A percentile compares a stretch with the other conserved stretches of the same genome.
phyloP scores from a whole-genome alignment of 2,329 filamentous ascomycete genomes.

The Nectriaceae sp. region DNA sequence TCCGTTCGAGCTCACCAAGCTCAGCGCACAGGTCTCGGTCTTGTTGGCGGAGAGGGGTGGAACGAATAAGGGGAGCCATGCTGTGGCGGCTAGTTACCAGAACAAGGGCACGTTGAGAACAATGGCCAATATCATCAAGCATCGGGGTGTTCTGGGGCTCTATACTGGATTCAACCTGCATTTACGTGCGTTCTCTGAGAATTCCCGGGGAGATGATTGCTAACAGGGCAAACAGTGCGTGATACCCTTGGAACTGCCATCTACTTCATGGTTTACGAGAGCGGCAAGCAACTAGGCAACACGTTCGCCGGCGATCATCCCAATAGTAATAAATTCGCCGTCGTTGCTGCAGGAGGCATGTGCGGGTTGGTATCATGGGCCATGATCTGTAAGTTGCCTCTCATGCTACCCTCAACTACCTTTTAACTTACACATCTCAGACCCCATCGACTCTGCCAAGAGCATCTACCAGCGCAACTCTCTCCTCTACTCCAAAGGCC shows the following conservation, averaged over 20 bases:
- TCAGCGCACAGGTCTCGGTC: slow-evolving; percentile 83
- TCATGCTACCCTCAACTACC: neutral
- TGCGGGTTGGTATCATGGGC: slow-evolving; percentile 87
- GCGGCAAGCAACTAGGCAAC: slow-evolving; percentile 77
- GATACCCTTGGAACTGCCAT: slow-evolving; percentile 83
- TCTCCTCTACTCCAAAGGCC: slow-evolving; percentile 67
- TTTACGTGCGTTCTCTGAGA: slow-evolving; percentile 59
- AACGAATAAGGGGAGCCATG: slow-evolving; percentile 50
- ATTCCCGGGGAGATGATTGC: neutral
- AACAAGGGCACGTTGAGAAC: slow-evolving; percentile 78
- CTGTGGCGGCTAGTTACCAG: slow-evolving; percentile 69
- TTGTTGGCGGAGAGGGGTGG: slow-evolving; percentile 59
- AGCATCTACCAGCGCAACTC: slow-evolving; percentile 84
- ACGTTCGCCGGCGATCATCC: slow-evolving; percentile 71
- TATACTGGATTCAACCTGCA: slow-evolving; percentile 83
- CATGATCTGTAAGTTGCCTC: slow-evolving; percentile 60
- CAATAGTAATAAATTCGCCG: slow-evolving; percentile 77
- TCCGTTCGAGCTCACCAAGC: slow-evolving; percentile 87
- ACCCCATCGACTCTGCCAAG: slow-evolving; percentile 79
- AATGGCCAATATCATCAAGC: slow-evolving; percentile 74
- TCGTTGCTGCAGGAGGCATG: slow-evolving; percentile 75
- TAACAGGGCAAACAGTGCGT: slow-evolving; percentile 56
- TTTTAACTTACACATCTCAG: slow-evolving; percentile 33
- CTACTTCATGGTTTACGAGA: slow-evolving; percentile 90
- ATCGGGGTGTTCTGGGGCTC: slow-evolving; percentile 71